Evolutionary conservation across 2,329 filamentous ascomycete genomes (phyloP), one percentile per base, ranked within the genome.

Genomic region (Chrysosporium keratinophilum): DNA sequence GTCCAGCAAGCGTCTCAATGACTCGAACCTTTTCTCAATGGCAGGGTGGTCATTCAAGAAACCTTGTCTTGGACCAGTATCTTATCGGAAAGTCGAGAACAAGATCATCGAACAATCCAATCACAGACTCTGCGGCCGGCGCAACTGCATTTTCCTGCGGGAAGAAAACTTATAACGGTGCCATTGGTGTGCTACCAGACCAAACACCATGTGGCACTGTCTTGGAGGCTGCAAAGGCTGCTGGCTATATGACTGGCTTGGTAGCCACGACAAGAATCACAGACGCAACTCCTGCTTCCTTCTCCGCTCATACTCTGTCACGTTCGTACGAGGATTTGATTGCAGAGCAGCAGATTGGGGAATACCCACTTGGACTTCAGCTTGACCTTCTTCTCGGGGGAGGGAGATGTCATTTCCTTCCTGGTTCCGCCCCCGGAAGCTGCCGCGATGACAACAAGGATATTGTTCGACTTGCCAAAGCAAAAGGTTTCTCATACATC

Each of bases 81-180:
- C 81, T 95, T 57, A 91, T 95, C 74, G 93, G 93, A 52, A 85
- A 87, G 54, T 94, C 87, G 59, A 80, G 93, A 57, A 98, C 93
- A 17, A 78, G 89, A 54, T 95, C 88, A 50, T 84, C 81, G 60
- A 88, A 80, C 64, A 91, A 84, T 54, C 75, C 97, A 57, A 85
- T 98, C 50, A 98, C 93, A 1, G 93, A 98, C 70, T 95, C 87
- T 56, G 93, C 93, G 4, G 93, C 93, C 14, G 93, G 93, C 35
- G 93, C 93, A 2, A 98, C 93, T 0, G 93, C 93, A 1, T 98
- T 98, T 69, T 89, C 88, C 2, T 98, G 93, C 64, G 91, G 83
- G 17, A 73, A 78, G 65, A 98, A 98, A 80, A 95, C 84, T 68
- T 98, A 98, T 74, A 98, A 98, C 65, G 89, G 89, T 46, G 93